Conservation (phyloP, 768 basidiomycete species). For the Tylopilus rubrobrunneus region DNA sequence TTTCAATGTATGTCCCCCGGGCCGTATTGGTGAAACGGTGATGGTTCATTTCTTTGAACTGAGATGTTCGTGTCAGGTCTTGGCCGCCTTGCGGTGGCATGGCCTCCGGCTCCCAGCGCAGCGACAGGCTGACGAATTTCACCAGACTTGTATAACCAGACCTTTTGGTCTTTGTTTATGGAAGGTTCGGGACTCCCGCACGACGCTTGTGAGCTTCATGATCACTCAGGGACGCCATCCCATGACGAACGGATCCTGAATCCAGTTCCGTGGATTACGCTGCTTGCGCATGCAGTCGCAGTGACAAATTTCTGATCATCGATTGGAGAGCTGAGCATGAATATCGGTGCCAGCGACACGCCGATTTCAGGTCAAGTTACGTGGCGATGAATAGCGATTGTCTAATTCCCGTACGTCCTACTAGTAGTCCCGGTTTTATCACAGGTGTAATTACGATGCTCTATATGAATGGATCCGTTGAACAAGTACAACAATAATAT, state of each 20-base stretch:
- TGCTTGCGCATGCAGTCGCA: neutral
- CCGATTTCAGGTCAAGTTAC: neutral
- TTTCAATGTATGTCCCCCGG: neutral
- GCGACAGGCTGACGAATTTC: neutral
- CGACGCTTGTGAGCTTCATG: too few species aligned
- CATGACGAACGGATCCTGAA: neutral
- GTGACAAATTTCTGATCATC: neutral
- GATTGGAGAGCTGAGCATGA: neutral
- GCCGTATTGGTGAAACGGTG: neutral
- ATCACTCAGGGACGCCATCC: too few species aligned
- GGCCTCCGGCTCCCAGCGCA: neutral
- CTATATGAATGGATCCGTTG: neutral
- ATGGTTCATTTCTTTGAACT: too few species aligned
- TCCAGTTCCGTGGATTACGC: neutral
- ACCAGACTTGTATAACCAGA: too few species aligned
- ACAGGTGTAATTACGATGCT: conserved; percentile 1
- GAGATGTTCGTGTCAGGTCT: too few species aligned
- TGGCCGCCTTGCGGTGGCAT: neutral
- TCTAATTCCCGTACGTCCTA: neutral
- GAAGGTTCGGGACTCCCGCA: too few species aligned
- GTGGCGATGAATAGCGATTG: neutral
- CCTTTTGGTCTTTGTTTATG: too few species aligned
- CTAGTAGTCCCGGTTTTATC: neutral
- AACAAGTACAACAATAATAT: conserved; percentile 1
- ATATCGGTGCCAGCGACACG: neutral